Evolutionary conservation across 257 asterid genomes (phyloP).

Genomic region (Avicennia marina): DNA sequence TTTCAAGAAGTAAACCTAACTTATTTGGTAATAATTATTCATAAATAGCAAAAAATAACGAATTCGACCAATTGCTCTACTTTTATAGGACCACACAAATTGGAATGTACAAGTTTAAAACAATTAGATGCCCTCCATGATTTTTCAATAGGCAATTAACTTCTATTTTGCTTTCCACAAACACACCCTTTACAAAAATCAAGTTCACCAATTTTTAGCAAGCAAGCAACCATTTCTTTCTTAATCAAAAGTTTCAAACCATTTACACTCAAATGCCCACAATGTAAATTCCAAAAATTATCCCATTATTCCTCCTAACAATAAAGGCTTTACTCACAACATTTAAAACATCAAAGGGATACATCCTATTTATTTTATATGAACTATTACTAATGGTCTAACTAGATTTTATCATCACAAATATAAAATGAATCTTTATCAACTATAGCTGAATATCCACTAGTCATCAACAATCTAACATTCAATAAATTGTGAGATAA

Average conservation of each 20-base stretch:
- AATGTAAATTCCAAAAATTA: neutral
- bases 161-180: neutral
- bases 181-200: no score
- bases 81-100: neutral
- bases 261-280: neutral
- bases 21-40: neutral
- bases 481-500: neutral
- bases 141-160: neutral
- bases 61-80: neutral
- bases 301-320: neutral
- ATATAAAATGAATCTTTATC: neutral
- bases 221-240: neutral
- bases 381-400: neutral
- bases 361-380: neutral
- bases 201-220: neutral
- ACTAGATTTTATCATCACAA: neutral
- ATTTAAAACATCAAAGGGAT: neutral
- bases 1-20: neutral
- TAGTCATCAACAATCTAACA: neutral
- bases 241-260: neutral
- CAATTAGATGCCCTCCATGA: neutral
- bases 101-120: neutral
- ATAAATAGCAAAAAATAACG: neutral
- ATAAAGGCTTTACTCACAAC: neutral
- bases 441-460: neutral